Conservation (phyloP, 2,329 filamentous ascomycete species). For the Ophiostoma angusticollis region DNA sequence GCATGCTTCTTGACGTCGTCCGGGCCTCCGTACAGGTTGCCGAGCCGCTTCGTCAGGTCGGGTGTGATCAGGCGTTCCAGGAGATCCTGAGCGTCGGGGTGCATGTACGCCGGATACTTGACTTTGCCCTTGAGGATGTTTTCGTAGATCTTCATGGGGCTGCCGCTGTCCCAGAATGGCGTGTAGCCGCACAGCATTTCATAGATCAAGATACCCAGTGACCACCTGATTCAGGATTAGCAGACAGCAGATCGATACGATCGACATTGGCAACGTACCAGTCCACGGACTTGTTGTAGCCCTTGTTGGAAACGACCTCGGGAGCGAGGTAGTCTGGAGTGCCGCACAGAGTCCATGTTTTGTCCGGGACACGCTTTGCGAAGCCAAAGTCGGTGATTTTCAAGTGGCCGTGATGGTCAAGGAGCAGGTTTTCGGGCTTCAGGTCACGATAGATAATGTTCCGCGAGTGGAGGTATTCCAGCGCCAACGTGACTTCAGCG, state of each 20-base stretch:
- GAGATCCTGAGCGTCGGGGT: constrained; percentile 85
- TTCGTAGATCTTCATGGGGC: constrained; percentile 98
- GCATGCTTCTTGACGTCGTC: constrained; percentile 89
- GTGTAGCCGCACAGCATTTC: constrained; percentile 99
- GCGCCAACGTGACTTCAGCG: constrained; percentile 85
- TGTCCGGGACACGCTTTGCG: constrained; percentile 94
- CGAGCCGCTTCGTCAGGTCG: constrained; percentile 86
- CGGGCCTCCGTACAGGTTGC: constrained; percentile 82
- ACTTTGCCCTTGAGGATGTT: constrained; percentile 93
- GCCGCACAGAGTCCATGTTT: constrained; percentile 96
- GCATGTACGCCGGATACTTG: constrained; percentile 93
- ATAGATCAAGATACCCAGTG: constrained; percentile 92
- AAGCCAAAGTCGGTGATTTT: constrained; percentile 99
- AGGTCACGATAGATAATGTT: constrained; percentile 97
- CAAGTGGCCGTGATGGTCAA: constrained; percentile 85
- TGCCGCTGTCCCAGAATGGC: constrained; percentile 96
- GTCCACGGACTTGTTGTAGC: constrained; percentile 98
- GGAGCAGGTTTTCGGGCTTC: constrained; percentile 85
- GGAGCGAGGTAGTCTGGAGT: constrained; percentile 96
- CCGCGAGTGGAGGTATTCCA: constrained; percentile 88
- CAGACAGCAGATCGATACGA: not conserved
- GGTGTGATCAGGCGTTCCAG: constrained; percentile 86
- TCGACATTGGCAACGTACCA: constrained; percentile 45
- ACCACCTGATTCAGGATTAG: constrained; percentile 58
- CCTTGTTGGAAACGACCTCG: constrained; percentile 97